Percentiles rank a stretch among this genome's conserved stretches.
Evolutionary conservation across 306 rosid species (phyloP).

Genomic region (Glycyrrhiza uralensis): DNA sequence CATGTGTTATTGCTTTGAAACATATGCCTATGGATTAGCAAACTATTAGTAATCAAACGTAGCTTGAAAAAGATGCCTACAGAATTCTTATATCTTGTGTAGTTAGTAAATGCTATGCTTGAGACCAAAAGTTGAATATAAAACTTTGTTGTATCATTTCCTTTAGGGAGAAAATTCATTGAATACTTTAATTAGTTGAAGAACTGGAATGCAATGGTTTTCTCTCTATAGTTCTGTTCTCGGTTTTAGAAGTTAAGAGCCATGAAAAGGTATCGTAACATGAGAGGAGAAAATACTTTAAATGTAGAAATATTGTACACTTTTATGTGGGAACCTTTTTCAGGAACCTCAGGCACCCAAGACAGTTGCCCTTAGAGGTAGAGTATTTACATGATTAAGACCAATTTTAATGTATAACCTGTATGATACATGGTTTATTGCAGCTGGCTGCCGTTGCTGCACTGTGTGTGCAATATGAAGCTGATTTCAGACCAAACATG

Average conservation of each 20-base stretch:
- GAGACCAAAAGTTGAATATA: background rate
- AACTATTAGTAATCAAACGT: conserved; percentile 10
- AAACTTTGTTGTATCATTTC: background rate
- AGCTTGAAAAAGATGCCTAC: background rate
- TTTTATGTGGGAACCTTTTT: background rate
- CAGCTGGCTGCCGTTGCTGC: conserved; percentile 99
- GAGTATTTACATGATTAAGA: background rate
- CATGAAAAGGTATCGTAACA: background rate
- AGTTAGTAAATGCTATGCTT: conserved; percentile 4
- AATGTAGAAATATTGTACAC: background rate
- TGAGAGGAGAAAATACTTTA: background rate
- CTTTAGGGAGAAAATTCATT: background rate
- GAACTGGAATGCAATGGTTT: background rate
- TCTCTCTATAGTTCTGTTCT: background rate
- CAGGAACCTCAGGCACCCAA: background rate
- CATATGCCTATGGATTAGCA: background rate
- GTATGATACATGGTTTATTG: conserved; percentile 19
- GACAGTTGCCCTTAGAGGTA: background rate
- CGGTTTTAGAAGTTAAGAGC: background rate
- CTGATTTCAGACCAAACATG: conserved; percentile 99
- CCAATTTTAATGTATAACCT: background rate
- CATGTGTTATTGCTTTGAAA: conserved; percentile 7
- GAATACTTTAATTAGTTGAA: background rate
- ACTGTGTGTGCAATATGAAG: conserved; percentile 88
- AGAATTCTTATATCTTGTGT: background rate